Base-by-base conservation (phyloP, 2,329 filamentous ascomycete species). In the Fusarium sp. region DNA sequence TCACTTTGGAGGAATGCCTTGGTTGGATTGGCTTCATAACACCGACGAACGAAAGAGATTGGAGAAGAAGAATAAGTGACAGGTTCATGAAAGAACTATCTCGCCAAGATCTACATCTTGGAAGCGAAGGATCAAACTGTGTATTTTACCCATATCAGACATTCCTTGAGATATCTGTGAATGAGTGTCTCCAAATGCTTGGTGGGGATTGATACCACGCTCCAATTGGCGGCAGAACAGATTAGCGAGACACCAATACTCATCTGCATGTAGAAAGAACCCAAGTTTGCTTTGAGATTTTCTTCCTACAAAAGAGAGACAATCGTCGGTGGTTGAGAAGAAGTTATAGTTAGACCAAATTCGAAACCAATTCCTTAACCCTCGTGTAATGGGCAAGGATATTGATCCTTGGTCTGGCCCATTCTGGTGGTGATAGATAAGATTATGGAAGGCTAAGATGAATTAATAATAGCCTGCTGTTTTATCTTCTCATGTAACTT, bases 21-120 rank as follows among this genome's bases (percentile, higher is more conserved):
- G 86, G 55, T 75, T 89, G 75, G 87, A 90, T 75, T 88, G 85
- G 84, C n/a, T 88, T 15, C 86, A 88, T 77, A 86, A 85, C 25
- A 90, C 87, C 1, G 79, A 78, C 25, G 77, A 79, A 7, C 35
- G 27, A 11, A 62, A 29, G 39, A 46, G 27, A 18, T 12, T 20
- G 15, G 36, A n/a, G 4, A 58, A 41, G 8, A 41, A 44, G 20
- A 38, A n/a, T 3, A 44, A 42, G 5, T 58, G n/a, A 64, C 20
- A 4, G 15, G 7, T 20, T 38, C 5, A 52, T 17, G n/a, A n/a
- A 3, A 27, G 22, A 15, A 38, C 13, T 27, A 52, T 38, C n/a
- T 27, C 33, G 5, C 13, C 22, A 11, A 52, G 33, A 27, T 52
- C 49, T 20, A 15, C 22, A 27, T 52, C 49, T 10, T 52, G 49